Percentiles rank a stretch among this genome's conserved stretches.
phyloP scores from a whole-genome alignment of 2,329 filamentous ascomycete species.

The Colletotrichum cuscutae region DNA sequence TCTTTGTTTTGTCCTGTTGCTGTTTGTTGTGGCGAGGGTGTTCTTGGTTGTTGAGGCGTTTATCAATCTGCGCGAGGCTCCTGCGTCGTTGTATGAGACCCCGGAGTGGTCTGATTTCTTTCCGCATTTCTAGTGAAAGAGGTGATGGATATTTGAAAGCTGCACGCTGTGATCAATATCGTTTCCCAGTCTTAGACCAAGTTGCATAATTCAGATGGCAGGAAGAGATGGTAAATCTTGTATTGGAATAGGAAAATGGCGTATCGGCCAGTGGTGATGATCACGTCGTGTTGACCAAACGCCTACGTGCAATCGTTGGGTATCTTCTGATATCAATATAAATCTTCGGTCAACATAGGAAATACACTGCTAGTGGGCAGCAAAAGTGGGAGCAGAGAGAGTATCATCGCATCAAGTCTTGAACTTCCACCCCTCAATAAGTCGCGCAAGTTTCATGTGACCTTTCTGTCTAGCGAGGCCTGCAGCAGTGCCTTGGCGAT shows the following conservation, averaged over 20 bases:
- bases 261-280: not conserved
- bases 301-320: constrained; percentile 7
- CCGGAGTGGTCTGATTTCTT: constrained; percentile 39
- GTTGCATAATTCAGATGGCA: no score
- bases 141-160: not conserved
- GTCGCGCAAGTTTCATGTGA: constrained; percentile 26
- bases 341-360: not conserved
- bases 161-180: not conserved
- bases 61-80: constrained; percentile 38
- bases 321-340: constrained; percentile 21
- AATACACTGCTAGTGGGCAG: not conserved
- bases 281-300: not conserved
- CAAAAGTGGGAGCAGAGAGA: not conserved
- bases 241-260: not conserved
- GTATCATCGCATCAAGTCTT: constrained; percentile 2
- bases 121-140: constrained; percentile 35
- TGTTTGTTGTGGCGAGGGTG: constrained; percentile 34
- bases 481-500: constrained; percentile 40
- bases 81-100: constrained; percentile 36
- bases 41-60: constrained; percentile 40
- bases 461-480: constrained; percentile 40
- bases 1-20: not conserved
- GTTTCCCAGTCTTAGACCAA: not conserved
- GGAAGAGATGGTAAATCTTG: not conserved
- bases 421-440: constrained; percentile 36